A percentile compares a stretch with the other conserved stretches of the same genome.
phyloP scores from a whole-genome alignment of 2,329 filamentous ascomycete genomes.

The Colletotrichum sp. region DNA sequence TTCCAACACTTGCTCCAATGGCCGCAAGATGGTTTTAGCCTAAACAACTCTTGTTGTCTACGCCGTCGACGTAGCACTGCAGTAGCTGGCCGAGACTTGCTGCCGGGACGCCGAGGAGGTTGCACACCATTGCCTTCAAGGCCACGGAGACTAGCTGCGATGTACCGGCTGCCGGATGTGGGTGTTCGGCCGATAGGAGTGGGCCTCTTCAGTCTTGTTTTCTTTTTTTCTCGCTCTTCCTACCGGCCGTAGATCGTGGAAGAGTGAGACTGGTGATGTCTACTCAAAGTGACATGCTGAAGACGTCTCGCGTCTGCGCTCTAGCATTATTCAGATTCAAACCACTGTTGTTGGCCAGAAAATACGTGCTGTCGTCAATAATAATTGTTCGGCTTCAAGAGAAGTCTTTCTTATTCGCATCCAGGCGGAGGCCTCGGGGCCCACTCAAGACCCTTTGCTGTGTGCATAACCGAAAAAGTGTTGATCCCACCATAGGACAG shows the following conservation, averaged over 20 bases:
- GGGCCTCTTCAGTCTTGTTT: not conserved
- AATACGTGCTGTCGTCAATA: not conserved
- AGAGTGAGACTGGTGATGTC: not conserved
- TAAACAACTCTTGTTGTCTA: not conserved
- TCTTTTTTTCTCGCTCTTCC: not conserved
- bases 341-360: accelerated
- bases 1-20: not conserved
- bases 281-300: not conserved
- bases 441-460: not conserved
- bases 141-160: not conserved
- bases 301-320: not conserved
- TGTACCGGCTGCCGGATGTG: not conserved
- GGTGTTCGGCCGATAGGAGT: not conserved
- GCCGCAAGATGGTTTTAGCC: not conserved
- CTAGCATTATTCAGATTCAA: not conserved
- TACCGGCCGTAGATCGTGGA: not conserved
- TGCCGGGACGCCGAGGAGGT: not conserved
- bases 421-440: not conserved
- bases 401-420: not conserved
- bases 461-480: accelerated
- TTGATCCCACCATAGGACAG: not conserved
- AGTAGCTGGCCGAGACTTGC: not conserved
- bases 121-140: not conserved
- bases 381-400: not conserved
- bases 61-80: not conserved